Conservation (phyloP, 2,329 filamentous ascomycete species). For the Purpureocillium takamizusanense region DNA sequence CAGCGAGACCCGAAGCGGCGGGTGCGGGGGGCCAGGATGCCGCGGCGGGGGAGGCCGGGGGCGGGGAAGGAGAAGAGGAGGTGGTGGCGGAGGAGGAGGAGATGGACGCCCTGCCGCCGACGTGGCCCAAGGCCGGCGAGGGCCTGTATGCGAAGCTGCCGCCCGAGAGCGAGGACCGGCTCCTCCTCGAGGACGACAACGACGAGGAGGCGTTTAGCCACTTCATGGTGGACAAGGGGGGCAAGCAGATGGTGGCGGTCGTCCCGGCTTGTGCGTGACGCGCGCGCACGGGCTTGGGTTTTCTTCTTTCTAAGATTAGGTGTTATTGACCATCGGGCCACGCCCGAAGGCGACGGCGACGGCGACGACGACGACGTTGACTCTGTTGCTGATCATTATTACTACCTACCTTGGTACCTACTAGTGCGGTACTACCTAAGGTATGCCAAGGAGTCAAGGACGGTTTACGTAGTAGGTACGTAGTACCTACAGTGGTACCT, state of each 20-base stretch:
- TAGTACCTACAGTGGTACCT: too few species aligned
- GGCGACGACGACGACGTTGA: too few species aligned
- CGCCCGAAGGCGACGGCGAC: too few species aligned
- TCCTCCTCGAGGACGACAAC: slow-evolving; percentile 26
- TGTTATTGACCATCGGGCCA: too few species aligned
- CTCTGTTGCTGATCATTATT: too few species aligned
- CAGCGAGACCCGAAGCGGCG: too few species aligned
- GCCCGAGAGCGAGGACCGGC: slow-evolving; percentile 27
- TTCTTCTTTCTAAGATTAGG: too few species aligned
- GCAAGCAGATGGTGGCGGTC: slow-evolving; percentile 25
- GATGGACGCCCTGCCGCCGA: slow-evolving; percentile 24
- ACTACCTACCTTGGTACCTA: too few species aligned
- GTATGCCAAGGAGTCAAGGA: neutral
- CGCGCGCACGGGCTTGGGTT: too few species aligned
- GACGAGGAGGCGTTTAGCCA: slow-evolving; percentile 35
- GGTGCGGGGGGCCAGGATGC: too few species aligned
- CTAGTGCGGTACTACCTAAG: too few species aligned
- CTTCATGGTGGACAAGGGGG: slow-evolving; percentile 28
- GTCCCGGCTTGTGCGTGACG: slow-evolving; percentile 17
- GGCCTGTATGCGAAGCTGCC: slow-evolving; percentile 29
- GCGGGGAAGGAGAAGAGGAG: slow-evolving; percentile 15
- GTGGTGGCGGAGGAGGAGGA: slow-evolving; percentile 13
- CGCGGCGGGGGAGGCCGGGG: slow-evolving; percentile 1
- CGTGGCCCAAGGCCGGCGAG: slow-evolving; percentile 29
- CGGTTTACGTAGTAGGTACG: neutral